phyloP scores from a whole-genome alignment of 2,329 filamentous ascomycete genomes.

The Mollisia scopiformis region DNA sequence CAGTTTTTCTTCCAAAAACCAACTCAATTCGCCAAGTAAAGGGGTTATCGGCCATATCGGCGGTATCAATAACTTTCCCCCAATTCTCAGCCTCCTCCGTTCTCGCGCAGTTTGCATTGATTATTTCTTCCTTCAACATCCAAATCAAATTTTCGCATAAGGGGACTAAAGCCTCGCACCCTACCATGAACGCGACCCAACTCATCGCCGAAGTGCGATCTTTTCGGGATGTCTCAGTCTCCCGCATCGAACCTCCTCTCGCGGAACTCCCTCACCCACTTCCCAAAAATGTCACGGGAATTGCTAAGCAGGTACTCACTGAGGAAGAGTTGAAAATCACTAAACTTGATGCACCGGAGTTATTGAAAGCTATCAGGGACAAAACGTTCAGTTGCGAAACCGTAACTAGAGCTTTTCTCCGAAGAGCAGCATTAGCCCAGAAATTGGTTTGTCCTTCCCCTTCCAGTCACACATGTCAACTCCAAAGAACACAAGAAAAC shows the following conservation, averaged over 20 bases:
- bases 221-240: slow-evolving; percentile 19
- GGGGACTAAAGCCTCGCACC: neutral
- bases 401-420: slow-evolving; percentile 23
- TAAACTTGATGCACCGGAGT: slow-evolving; percentile 15
- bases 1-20: neutral
- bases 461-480: neutral
- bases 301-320: slow-evolving; percentile 16
- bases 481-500: neutral
- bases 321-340: slow-evolving; percentile 22
- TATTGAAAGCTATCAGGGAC: slow-evolving; percentile 14
- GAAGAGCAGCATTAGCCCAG: slow-evolving; percentile 23
- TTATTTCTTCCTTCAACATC: too few relatives aligned
- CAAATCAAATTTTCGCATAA: too few relatives aligned
- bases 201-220: slow-evolving; percentile 17
- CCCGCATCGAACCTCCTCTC: slow-evolving; percentile 19
- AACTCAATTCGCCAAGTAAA: neutral
- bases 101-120: neutral
- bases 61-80: neutral
- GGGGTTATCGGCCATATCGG: neutral
- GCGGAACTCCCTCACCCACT: slow-evolving; percentile 11
- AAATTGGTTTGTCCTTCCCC: slow-evolving; percentile 17
- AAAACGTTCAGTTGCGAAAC: slow-evolving; percentile 18
- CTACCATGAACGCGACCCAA: slow-evolving; percentile 11
- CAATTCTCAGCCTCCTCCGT: neutral
- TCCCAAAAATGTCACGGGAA: slow-evolving; percentile 20